phyloP scores from a whole-genome alignment of 345 rosid species.

The Populus deltoides region DNA sequence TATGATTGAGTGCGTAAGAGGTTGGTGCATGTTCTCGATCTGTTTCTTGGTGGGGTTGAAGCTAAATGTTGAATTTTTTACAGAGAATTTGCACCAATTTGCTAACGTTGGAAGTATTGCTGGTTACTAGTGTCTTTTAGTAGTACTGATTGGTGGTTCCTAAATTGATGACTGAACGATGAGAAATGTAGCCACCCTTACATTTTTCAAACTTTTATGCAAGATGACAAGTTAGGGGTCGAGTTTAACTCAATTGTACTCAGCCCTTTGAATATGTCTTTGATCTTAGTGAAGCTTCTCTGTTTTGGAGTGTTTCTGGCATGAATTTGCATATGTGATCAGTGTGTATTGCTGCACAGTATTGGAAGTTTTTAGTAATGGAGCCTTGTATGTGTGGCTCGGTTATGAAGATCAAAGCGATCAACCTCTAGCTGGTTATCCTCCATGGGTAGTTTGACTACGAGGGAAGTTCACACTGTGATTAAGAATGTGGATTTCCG shows the following conservation, averaged over 20 bases:
- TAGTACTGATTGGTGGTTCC: not conserved
- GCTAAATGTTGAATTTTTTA: not conserved
- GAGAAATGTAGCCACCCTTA: not conserved
- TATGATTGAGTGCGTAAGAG: not conserved
- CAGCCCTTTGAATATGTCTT: not conserved
- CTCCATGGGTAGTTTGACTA: not conserved
- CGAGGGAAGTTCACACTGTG: not conserved
- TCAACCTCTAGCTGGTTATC: not conserved
- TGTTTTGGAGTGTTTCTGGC: not conserved
- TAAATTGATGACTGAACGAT: conserved; percentile 1
- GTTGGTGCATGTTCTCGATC: not conserved
- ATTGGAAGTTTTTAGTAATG: not conserved
- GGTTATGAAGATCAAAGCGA: not conserved
- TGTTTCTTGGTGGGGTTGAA: not conserved
- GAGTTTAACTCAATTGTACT: not conserved
- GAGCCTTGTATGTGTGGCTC: not conserved
- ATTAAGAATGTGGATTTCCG: not conserved
- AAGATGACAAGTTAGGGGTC: not conserved
- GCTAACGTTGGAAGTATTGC: not conserved
- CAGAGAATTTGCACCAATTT: not conserved
- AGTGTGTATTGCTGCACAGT: not conserved
- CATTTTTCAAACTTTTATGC: not conserved
- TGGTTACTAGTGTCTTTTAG: not conserved
- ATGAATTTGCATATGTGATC: not conserved
- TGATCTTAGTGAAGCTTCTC: not conserved